Conservation (phyloP, 257 asterid species). For the Marsdenia floribunda region DNA sequence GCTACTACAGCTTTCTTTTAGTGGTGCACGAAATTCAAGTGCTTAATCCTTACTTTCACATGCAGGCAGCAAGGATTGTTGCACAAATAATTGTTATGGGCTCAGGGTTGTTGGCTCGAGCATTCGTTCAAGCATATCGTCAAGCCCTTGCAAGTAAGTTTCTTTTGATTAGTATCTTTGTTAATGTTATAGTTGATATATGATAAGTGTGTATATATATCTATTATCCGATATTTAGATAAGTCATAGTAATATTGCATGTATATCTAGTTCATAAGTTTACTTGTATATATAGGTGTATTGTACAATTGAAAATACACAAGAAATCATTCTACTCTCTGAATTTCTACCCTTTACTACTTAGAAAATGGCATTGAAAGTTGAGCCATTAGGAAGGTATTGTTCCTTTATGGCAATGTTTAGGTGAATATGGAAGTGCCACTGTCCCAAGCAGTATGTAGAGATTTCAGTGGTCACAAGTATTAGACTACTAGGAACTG, state of each 20-base stretch:
- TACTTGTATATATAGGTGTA: too few species aligned
- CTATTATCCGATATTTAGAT: too few species aligned
- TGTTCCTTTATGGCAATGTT: not conserved
- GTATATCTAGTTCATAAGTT: too few species aligned
- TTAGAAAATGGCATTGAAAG: too few species aligned
- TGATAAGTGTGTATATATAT: too few species aligned
- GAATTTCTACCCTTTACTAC: not conserved
- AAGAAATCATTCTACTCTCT: too few species aligned
- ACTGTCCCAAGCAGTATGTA: not conserved
- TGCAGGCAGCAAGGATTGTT: conserved; percentile 35
- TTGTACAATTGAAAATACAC: too few species aligned
- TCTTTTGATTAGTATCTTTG: not conserved
- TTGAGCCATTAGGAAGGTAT: not conserved
- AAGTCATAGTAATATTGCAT: too few species aligned
- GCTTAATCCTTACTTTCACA: conserved; percentile 10
- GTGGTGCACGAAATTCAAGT: not conserved
- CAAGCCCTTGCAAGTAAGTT: conserved; percentile 43
- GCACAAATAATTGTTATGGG: conserved; percentile 37
- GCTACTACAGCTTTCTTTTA: too few species aligned
- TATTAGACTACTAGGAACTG: not conserved
- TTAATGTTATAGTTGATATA: too few species aligned
- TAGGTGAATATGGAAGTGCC: not conserved
- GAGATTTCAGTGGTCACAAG: too few species aligned
- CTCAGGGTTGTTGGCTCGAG: conserved; percentile 37
- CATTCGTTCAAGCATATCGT: conserved; percentile 38